Percentiles rank a stretch among this genome's conserved stretches.
These are phyloP conservation scores for Blastobotrys aristatus DNA, from an alignment of 1,139 yeast genomes.

Conservation along the genomic window DNA sequence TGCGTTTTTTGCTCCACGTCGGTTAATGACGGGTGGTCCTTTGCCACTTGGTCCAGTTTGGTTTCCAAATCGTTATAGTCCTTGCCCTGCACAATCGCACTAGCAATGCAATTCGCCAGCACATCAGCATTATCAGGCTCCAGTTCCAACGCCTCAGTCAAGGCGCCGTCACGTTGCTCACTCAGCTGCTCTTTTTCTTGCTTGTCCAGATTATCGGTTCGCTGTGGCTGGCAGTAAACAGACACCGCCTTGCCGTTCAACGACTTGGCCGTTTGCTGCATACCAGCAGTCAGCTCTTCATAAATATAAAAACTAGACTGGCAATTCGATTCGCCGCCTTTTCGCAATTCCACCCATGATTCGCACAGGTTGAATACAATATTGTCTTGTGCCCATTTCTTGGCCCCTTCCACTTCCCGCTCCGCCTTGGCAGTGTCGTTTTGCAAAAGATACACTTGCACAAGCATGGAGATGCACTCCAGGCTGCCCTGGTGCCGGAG, in stretches of 20 bases:
- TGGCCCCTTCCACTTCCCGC: slow-evolving; percentile 33
- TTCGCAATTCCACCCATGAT: slow-evolving; percentile 55
- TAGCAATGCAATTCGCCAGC: slow-evolving; percentile 54
- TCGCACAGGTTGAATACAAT: slow-evolving; percentile 65
- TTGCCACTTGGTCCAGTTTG: slow-evolving; percentile 41
- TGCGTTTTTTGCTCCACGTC: slow-evolving; percentile 51
- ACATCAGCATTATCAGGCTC: slow-evolving; percentile 45
- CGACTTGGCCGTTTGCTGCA: slow-evolving; percentile 46
- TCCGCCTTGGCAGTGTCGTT: slow-evolving; percentile 35
- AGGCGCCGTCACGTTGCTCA: slow-evolving; percentile 5
- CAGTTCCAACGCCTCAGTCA: slow-evolving; percentile 42
- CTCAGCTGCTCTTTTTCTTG: slow-evolving; percentile 36
- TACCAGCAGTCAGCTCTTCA: slow-evolving; percentile 53
- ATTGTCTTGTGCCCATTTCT: slow-evolving; percentile 57
- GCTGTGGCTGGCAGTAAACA: slow-evolving; percentile 33
- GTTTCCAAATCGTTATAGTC: slow-evolving; percentile 41
- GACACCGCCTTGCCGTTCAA: slow-evolving; percentile 45
- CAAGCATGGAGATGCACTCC: slow-evolving; percentile 36
- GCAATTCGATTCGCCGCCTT: slow-evolving; percentile 52
- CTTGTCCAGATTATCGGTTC: slow-evolving; percentile 45
- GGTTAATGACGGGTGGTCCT: slow-evolving; percentile 47
- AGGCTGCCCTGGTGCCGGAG: slow-evolving; percentile 31
- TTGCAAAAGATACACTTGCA: slow-evolving; percentile 36
- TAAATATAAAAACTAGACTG: slow-evolving; percentile 65
- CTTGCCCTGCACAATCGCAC: slow-evolving; percentile 46